Base-by-base conservation (phyloP, 306 rosid species). In the Ziziphus jujuba region DNA sequence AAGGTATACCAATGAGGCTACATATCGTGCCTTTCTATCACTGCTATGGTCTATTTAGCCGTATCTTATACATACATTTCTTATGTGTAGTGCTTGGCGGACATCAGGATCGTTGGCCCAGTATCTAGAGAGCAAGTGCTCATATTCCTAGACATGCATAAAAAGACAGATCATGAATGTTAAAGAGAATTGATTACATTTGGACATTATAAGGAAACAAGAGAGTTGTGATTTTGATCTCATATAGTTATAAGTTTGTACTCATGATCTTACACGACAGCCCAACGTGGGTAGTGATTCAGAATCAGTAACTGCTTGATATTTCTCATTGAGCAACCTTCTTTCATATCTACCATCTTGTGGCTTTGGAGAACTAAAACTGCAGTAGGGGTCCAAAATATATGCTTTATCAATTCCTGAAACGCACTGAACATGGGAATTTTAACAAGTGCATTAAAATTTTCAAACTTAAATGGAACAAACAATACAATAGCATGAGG, bases 91-190 rank as follows among this genome's bases (percentile, higher is more conserved):
- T 21, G 87, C 91, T 48, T 45, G 67, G 47, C 78, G 87, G 73
- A 91, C 97, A 43, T 5, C 21, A 36, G 67, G 75, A 51, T 86
- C 72, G 33, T 91, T 86, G n/a, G 85, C 83, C 96, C 97, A 88
- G 36, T 70, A 60, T 6, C 13, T 40, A 36, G 74, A 63, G 5
- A 86, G 87, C 55, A 76, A 47, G 40, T 60, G 58, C 9, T 10
- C 68, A 53, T 77, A 15, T 19, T 9, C 49, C 84, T 75, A 11
- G 1, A 17, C 13, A 65, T 17, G 50, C 0, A 40, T n/a, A n/a
- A n/a, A n/a, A n/a, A n/a, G n/a, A n/a, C n/a, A n/a, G n/a, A n/a
- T n/a, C n/a, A n/a, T n/a, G 20, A 47, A 48, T 1, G 0, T 19
- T 6, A 5, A 25, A n/a, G n/a, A n/a, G n/a, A n/a, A n/a, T n/a